Evolutionary conservation across 2,329 filamentous ascomycete species (phyloP).

Genomic region (Trichoderma asperellum): DNA sequence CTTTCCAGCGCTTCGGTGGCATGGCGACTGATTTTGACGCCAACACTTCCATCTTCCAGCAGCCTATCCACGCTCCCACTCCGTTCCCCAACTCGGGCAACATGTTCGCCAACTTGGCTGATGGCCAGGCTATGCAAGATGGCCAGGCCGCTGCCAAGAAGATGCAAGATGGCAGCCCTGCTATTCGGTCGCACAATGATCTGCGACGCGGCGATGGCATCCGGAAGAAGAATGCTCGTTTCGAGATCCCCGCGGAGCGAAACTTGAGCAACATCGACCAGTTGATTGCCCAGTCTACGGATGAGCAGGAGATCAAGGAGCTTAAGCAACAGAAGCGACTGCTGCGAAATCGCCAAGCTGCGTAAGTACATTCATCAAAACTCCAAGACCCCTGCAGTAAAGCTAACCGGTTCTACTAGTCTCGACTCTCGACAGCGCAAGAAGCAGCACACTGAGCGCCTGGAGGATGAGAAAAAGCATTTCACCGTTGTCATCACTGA

Average conservation of each 20-base stretch:
- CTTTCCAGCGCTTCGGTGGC: constrained; percentile 68
- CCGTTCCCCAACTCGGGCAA: constrained; percentile 59
- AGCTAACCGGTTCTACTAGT: constrained; percentile 49
- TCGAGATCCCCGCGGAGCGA: constrained; percentile 92
- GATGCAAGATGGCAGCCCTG: constrained; percentile 69
- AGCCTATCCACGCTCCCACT: constrained; percentile 56
- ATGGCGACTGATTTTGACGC: constrained; percentile 61
- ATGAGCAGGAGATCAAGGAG: constrained; percentile 95
- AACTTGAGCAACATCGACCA: constrained; percentile 95
- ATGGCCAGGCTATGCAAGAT: constrained; percentile 57
- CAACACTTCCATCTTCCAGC: constrained; percentile 57
- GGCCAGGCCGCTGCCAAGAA: constrained; percentile 59
- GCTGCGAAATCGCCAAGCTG: constrained; percentile 92
- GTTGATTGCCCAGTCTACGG: constrained; percentile 82
- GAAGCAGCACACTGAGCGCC: constrained; percentile 95
- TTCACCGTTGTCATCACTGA: constrained; percentile 75
- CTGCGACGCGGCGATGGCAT: constrained; percentile 82
- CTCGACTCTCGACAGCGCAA: constrained; percentile 96
- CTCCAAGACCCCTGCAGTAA: not conserved
- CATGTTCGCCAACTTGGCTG: constrained; percentile 58
- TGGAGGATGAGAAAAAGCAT: constrained; percentile 96
- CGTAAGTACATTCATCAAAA: constrained; percentile 61
- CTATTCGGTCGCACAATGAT: constrained; percentile 75
- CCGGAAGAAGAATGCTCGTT: constrained; percentile 97
- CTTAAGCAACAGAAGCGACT: constrained; percentile 97